phyloP scores from a whole-genome alignment of 257 asterid genomes.

The Solanum paucissectum region DNA sequence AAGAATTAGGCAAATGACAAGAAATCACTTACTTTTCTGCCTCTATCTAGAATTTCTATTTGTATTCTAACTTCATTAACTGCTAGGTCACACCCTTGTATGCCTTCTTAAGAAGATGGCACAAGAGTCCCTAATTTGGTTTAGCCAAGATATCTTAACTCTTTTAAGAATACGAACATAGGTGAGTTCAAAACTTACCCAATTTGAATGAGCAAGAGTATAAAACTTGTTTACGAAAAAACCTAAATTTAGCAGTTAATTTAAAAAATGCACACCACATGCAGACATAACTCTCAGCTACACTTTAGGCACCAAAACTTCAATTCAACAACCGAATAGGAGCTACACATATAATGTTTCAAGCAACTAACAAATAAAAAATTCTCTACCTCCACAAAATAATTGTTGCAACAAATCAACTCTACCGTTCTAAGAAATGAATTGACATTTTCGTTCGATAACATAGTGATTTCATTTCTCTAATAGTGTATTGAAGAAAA shows the following conservation, averaged over 20 bases:
- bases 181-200: not conserved
- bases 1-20: not conserved
- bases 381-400: not conserved
- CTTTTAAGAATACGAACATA: not conserved
- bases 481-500: not conserved
- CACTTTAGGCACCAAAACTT: not conserved
- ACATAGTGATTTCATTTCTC: not conserved
- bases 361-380: not conserved
- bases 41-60: not conserved
- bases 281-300: not conserved
- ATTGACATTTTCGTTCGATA: not conserved
- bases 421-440: not conserved
- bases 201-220: not conserved
- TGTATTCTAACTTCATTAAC: not conserved
- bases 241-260: not conserved
- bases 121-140: not conserved
- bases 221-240: not conserved
- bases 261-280: not conserved
- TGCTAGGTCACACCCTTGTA: not conserved
- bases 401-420: not conserved
- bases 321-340: not conserved
- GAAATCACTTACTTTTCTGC: not conserved
- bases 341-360: not conserved
- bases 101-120: not conserved
- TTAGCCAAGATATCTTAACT: not conserved